These are phyloP conservation scores for Apiotrichum akiyoshidainum DNA, from an alignment of 1,284 basidiomycete genomes.

Conservation along the genomic window DNA sequence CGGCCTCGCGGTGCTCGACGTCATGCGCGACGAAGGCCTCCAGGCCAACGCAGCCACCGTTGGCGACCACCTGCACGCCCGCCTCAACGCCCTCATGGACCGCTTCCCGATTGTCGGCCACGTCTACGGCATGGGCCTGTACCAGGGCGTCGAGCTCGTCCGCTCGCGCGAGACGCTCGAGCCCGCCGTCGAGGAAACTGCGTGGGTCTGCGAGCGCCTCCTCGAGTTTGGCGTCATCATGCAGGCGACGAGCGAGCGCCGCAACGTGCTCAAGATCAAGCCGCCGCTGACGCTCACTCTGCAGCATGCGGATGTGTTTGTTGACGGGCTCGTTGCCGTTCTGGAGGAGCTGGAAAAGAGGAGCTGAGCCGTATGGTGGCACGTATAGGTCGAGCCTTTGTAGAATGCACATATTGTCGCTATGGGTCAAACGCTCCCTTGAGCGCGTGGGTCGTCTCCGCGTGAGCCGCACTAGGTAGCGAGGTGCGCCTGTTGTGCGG, in stretches of 20 bases:
- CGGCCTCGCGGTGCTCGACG: constrained; percentile 13
- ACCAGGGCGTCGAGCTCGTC: constrained; percentile 19
- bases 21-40: constrained; percentile 11
- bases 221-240: constrained; percentile 15
- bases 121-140: constrained; percentile 15
- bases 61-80: constrained; percentile 2
- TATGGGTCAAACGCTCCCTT: too few species aligned
- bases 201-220: constrained; percentile 19
- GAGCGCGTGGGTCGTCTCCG: too few species aligned
- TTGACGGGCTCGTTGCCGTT: constrained; percentile 8
- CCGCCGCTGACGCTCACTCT: constrained; percentile 15
- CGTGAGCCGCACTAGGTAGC: too few species aligned
- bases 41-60: constrained; percentile 10
- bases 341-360: constrained; percentile 7
- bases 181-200: constrained; percentile 8
- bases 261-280: constrained; percentile 22
- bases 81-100: background rate
- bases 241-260: constrained; percentile 15
- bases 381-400: too few species aligned
- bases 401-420: too few species aligned
- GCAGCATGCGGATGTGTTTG: constrained; percentile 12
- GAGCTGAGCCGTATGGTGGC: too few species aligned
- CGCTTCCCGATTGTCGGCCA: constrained; percentile 3
- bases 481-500: too few species aligned
- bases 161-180: background rate